These are phyloP conservation scores for Immersiella caudata DNA, from an alignment of 495 filamentous ascomycete species.

Conservation along the genomic window DNA sequence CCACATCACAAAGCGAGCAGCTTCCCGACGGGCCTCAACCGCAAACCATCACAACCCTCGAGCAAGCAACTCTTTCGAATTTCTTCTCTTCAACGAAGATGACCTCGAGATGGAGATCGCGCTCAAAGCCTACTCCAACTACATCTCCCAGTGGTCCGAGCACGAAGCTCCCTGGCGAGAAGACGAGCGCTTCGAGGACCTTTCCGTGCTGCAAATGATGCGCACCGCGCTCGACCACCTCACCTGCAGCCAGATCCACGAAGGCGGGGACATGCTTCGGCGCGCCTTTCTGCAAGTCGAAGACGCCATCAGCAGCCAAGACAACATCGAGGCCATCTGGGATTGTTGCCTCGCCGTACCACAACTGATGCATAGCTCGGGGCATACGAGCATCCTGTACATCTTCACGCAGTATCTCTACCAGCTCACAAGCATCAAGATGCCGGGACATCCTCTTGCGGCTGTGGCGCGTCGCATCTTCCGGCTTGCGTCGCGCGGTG, in stretches of 20 bases:
- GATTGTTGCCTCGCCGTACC: slow-evolving; percentile 40
- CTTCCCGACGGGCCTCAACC: background rate
- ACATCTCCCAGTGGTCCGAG: slow-evolving; percentile 24
- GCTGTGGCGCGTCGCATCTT: slow-evolving; percentile 18
- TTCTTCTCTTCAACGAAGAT: slow-evolving; percentile 14
- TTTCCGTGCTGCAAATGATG: slow-evolving; percentile 34
- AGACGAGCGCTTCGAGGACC: slow-evolving; percentile 16
- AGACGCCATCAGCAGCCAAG: slow-evolving; percentile 20
- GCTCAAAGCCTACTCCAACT: slow-evolving; percentile 21
- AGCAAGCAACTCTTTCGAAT: background rate
- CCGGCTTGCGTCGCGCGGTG: background rate
- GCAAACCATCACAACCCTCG: background rate
- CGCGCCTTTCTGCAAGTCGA: slow-evolving; percentile 35
- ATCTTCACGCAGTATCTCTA: slow-evolving; percentile 32
- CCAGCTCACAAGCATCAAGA: slow-evolving; percentile 27
- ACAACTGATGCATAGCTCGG: slow-evolving; percentile 28
- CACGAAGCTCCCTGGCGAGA: slow-evolving; percentile 15
- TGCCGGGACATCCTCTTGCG: slow-evolving; percentile 30
- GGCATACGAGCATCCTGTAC: slow-evolving; percentile 31
- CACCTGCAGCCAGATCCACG: background rate
- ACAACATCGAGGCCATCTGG: slow-evolving; percentile 38
- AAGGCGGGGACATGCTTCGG: slow-evolving; percentile 29
- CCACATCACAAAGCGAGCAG: background rate
- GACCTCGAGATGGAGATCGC: slow-evolving; percentile 8
- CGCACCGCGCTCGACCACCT: slow-evolving; percentile 29